phyloP scores from a whole-genome alignment of 805 yeast species.

The Saccharomycopsis lassenensis region DNA sequence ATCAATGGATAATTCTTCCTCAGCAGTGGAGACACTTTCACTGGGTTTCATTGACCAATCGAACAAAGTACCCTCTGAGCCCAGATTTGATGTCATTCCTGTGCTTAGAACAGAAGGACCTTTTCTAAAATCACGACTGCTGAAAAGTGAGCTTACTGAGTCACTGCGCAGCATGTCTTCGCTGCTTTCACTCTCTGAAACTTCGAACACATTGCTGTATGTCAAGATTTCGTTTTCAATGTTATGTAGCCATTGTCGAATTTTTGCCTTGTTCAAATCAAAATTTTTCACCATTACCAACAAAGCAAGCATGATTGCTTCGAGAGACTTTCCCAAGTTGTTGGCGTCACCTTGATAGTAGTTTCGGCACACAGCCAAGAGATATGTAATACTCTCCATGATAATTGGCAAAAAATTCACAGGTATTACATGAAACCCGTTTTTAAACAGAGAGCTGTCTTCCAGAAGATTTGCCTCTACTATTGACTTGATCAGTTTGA shows the following conservation, averaged over 20 bases:
- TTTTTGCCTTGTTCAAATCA: slow-evolving; percentile 3
- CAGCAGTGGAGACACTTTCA: too few relatives aligned
- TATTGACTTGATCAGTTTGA: slow-evolving; percentile 7
- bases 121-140: too few relatives aligned
- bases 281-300: slow-evolving; percentile 11
- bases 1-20: slow-evolving; percentile 2
- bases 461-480: slow-evolving; percentile 2
- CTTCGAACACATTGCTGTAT: background rate
- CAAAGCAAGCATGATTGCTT: slow-evolving; percentile 5
- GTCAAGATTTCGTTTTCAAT: background rate
- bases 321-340: slow-evolving; percentile 14
- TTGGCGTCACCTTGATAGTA: slow-evolving; percentile 5
- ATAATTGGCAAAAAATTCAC: slow-evolving; percentile 4
- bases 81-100: too few relatives aligned
- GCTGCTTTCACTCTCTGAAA: background rate
- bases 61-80: background rate
- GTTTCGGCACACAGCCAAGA: slow-evolving; percentile 1
- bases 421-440: slow-evolving; percentile 13
- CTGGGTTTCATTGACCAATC: too few relatives aligned
- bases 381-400: background rate
- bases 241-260: background rate
- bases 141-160: too few relatives aligned
- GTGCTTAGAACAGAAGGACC: too few relatives aligned
- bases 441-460: slow-evolving; percentile 6
- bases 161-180: background rate